These are phyloP conservation scores for Diaporthe aspalathi DNA, from an alignment of 2,329 filamentous ascomycete genomes.

Conservation along the genomic window DNA sequence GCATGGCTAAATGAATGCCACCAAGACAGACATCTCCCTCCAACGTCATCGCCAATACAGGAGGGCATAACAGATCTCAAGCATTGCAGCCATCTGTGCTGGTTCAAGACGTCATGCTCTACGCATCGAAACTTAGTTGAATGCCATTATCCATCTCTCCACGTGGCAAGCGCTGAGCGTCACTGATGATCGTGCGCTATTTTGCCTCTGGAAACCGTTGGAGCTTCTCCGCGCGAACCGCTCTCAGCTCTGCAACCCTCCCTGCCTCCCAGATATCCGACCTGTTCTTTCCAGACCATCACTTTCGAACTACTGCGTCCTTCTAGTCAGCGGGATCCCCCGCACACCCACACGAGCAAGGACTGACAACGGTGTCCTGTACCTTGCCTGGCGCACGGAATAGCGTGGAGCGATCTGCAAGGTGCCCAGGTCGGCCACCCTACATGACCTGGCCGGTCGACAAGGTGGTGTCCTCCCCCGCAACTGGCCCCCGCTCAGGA, in stretches of 20 bases:
- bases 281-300: neutral
- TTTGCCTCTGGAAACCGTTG: slow-evolving; percentile 1
- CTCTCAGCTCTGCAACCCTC: neutral
- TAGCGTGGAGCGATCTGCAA: slow-evolving; percentile 19
- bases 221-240: slow-evolving; percentile 1
- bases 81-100: neutral
- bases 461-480: slow-evolving; percentile 25
- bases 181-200: neutral
- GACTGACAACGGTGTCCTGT: slow-evolving; percentile 5
- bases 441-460: slow-evolving; percentile 7
- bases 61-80: neutral
- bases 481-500: slow-evolving; percentile 29
- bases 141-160: slow-evolving; percentile 2
- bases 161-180: slow-evolving; percentile 14
- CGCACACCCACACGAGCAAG: slow-evolving; percentile 2
- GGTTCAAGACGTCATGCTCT: slow-evolving; percentile 13
- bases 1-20: neutral
- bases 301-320: neutral
- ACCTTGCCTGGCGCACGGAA: slow-evolving; percentile 24
- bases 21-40: neutral
- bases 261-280: neutral
- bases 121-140: neutral
- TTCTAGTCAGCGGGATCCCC: slow-evolving; percentile 23
- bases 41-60: neutral
- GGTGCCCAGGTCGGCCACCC: slow-evolving; percentile 22